phyloP scores from a whole-genome alignment of 148 eudicot species.

The Arbutus unedo region DNA sequence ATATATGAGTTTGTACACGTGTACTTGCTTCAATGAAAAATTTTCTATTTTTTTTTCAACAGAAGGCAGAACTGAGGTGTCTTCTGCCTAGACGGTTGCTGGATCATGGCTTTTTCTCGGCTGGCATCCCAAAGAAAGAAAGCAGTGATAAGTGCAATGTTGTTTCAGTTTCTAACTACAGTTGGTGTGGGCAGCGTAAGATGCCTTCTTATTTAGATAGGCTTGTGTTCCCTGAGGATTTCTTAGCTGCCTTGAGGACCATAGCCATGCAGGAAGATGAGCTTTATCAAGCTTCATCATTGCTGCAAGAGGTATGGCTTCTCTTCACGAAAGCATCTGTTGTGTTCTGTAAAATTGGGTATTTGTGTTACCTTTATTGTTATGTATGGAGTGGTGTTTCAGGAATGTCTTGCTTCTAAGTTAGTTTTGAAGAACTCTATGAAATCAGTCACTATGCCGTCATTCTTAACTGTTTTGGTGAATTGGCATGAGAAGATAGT shows the following conservation, averaged over 20 bases:
- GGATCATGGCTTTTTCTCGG: conserved; percentile 61
- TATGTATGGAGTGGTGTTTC: neutral
- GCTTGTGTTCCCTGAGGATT: conserved; percentile 13
- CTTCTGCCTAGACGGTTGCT: conserved; percentile 60
- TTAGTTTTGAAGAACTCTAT: neutral
- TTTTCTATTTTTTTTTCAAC: conserved; percentile 21
- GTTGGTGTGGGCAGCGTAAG: conserved; percentile 90
- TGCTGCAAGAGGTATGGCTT: conserved; percentile 2
- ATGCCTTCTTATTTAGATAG: conserved; percentile 45
- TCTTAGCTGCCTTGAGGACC: conserved; percentile 3
- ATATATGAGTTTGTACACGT: neutral
- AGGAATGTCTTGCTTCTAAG: neutral
- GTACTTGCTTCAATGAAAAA: conserved; percentile 16
- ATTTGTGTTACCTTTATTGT: neutral
- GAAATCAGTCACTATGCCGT: neutral
- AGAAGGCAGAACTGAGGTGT: conserved; percentile 71
- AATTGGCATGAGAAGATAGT: neutral
- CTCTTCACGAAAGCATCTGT: neutral
- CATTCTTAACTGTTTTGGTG: neutral
- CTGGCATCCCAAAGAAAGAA: conserved; percentile 28
- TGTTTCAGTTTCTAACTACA: conserved; percentile 37
- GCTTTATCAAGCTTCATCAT: conserved; percentile 4
- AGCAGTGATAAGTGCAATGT: conserved; percentile 20
- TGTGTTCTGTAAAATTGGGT: neutral
- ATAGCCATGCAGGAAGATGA: conserved; percentile 7